Evolutionary conservation across 306 rosid genomes (phyloP), one percentile per base, ranked within the genome.

Genomic region (Acmispon strigosus): DNA sequence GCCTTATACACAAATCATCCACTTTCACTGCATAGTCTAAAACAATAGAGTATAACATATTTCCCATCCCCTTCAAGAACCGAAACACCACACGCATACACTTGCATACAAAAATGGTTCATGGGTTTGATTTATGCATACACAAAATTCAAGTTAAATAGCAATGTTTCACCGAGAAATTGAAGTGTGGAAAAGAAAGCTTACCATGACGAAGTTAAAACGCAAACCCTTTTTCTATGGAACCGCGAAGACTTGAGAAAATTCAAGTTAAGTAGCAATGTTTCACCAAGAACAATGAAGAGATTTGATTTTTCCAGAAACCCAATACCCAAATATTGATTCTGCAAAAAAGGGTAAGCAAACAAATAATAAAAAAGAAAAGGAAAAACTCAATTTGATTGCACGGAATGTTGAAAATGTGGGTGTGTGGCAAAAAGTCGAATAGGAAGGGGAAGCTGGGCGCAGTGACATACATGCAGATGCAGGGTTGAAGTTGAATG

Each of bases 121-220:
- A 29, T 32, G 49, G 10, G 7, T 45, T 47, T 48, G 29, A 47
- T 13, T 54, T 44, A 0, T 45, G 3, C 13, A 9, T 55, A 14
- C 34, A 27, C 47, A 63, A 70, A 65, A 50, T 58, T 70, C 51
- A 22, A 71, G 43, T 15, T 13, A 1, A 0, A 62, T 7, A 58
- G 11, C 18, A 52, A 43, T 43, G 10, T 17, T 18, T 24, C 51
- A 71, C 20, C 0, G n/a, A 77, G 47, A 43, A 58, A 39, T 20
- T 22, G 59, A 57, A 69, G 5, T 32, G 20, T 10, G 32, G 64
- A 6, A 4, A 19, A 51, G 24, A 74, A 62, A 73, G 61, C 80
- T 63, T 69, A 83, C 87, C 87, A 84, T 84, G 62, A 67, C 65
- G 63, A 61, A 83, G 13, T 19, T 50, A 42, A 24, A 42, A 62